Percentiles rank a stretch among this genome's conserved stretches.
Evolutionary conservation across 768 basidiomycete species (phyloP).

Genomic region (Phanerochaete sordida): DNA sequence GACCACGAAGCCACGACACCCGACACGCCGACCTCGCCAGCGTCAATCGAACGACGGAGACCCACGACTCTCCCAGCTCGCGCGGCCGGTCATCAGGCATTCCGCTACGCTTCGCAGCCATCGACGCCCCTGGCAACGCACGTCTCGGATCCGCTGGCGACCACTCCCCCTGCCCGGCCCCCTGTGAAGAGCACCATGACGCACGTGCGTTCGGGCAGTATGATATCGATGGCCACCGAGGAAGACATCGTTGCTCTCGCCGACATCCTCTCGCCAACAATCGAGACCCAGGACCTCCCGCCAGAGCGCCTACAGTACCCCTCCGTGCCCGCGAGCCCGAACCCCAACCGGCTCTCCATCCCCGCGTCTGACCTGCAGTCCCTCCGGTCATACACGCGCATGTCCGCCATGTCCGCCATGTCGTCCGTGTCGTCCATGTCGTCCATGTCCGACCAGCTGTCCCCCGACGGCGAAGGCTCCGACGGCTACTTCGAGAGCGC

Average conservation of each 20-base stretch:
- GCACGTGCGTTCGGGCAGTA: constrained; percentile 32
- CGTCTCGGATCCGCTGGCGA: not conserved
- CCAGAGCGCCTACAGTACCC: not conserved
- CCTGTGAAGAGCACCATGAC: not conserved
- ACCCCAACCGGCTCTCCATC: not conserved
- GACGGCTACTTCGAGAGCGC: constrained; percentile 27
- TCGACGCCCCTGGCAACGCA: not conserved
- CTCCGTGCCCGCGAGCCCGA: not conserved
- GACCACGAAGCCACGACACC: not conserved
- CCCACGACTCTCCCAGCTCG: constrained; percentile 15
- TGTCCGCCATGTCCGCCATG: not conserved
- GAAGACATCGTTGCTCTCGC: constrained; percentile 48
- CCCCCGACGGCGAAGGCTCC: constrained; percentile 27
- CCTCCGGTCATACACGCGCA: no score
- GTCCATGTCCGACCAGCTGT: constrained; percentile 2
- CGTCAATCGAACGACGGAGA: constrained; percentile 14
- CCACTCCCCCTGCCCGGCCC: not conserved
- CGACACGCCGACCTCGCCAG: not conserved
- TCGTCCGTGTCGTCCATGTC: not conserved
- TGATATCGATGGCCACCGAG: constrained; percentile 46
- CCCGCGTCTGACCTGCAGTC: not conserved
- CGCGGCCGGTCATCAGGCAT: not conserved
- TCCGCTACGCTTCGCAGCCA: not conserved
- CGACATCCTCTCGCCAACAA: constrained; percentile 37
- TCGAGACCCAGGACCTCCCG: constrained; percentile 4